Evolutionary conservation across 768 basidiomycete genomes (phyloP).

Genomic region (Dioszegia hungarica): DNA sequence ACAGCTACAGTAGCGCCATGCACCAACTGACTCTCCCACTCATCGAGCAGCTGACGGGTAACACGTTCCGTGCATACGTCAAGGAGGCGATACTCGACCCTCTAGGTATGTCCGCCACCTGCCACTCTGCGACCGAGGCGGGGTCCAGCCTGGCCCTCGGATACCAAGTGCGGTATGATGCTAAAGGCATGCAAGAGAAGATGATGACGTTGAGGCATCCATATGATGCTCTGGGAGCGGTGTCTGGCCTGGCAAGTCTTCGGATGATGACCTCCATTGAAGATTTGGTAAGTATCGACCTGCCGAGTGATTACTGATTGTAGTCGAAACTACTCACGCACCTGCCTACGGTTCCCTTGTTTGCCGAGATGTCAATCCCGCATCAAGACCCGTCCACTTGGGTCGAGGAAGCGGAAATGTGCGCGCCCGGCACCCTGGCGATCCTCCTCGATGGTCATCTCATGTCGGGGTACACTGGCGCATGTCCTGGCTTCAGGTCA

Average conservation of each 20-base stretch:
- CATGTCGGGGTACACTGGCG: not conserved
- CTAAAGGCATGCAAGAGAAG: not conserved
- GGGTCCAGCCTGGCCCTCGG: not conserved
- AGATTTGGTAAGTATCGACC: not conserved
- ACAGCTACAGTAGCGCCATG: not conserved
- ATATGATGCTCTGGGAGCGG: not conserved
- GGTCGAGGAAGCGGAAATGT: not conserved
- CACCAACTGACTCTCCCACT: not conserved
- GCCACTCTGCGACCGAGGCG: not conserved
- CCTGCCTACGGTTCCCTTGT: not conserved
- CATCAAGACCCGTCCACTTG: not conserved
- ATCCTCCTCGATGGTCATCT: not conserved
- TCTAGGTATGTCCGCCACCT: not conserved
- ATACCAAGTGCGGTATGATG: not conserved
- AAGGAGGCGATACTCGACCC: not conserved
- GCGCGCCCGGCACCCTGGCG: not conserved
- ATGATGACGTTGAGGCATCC: not conserved
- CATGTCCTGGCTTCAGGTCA: conserved; percentile 1
- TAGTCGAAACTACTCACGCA: not conserved
- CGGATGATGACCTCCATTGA: not conserved
- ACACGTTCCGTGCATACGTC: not conserved
- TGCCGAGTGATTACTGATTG: not conserved
- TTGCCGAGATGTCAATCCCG: not conserved
- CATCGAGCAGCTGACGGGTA: conserved; percentile 1
- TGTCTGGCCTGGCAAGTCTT: not conserved